Evolutionary conservation across 177 flowering plant species (phyloP).

Genomic region (Vitis hybrid): DNA sequence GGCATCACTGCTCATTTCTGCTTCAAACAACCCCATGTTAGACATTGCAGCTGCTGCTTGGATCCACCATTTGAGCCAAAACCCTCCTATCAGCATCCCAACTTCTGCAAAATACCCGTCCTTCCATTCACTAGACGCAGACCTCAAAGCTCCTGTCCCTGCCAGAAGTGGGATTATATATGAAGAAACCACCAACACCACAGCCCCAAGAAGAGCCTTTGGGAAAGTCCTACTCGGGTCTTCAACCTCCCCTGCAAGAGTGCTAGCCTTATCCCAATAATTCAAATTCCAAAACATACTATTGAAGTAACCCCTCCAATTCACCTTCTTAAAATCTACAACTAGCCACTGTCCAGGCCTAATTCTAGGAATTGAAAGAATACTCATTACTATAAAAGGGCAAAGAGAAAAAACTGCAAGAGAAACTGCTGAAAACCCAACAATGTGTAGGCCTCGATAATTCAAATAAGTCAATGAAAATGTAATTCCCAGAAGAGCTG

Average conservation of each 20-base stretch:
- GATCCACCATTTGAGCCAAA: conserved; percentile 87
- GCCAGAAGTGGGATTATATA: conserved; percentile 87
- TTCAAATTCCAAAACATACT: conserved; percentile 90
- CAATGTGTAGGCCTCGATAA: conserved; percentile 73
- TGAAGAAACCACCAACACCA: conserved; percentile 62
- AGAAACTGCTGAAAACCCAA: conserved; percentile 68
- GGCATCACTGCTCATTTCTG: conserved; percentile 91
- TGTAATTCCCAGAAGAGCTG: conserved; percentile 72
- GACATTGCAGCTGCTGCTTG: conserved; percentile 91
- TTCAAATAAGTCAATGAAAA: conserved; percentile 72
- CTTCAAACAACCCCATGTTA: conserved; percentile 87
- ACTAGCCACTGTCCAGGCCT: conserved; percentile 60
- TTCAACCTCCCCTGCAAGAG: conserved; percentile 82
- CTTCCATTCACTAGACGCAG: conserved; percentile 60
- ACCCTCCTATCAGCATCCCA: conserved; percentile 83
- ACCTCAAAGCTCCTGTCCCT: conserved; percentile 73
- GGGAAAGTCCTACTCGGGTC: conserved; percentile 74
- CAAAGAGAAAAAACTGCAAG: conserved; percentile 72
- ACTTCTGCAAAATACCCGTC: conserved; percentile 91
- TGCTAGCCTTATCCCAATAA: conserved; percentile 94
- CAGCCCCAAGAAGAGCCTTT: conserved; percentile 71
- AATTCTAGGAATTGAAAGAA: conserved; percentile 65
- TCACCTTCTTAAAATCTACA: conserved; percentile 55
- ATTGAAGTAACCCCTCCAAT: conserved; percentile 86
- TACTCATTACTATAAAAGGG: conserved; percentile 67